Conservation (phyloP, 331 rosid genomes). For the Rhamnella rubrinervis region DNA sequence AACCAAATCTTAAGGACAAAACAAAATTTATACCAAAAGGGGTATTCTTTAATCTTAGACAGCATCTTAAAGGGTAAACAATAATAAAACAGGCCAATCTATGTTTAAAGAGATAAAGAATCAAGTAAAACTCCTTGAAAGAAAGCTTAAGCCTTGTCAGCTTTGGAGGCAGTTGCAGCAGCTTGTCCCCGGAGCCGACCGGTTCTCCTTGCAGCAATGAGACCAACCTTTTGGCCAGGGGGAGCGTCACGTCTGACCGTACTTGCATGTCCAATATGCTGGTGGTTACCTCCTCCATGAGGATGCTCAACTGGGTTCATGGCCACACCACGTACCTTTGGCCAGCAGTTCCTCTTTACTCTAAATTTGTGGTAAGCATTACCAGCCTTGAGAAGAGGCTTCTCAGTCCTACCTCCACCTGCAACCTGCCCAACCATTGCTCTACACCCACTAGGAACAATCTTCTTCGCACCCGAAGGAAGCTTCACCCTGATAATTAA, state of each 20-base stretch:
- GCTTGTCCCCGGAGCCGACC: constrained; percentile 43
- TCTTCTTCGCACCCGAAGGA: constrained; percentile 40
- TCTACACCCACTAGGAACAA: constrained; percentile 37
- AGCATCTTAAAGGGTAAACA: too few relatives aligned
- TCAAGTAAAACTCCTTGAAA: too few relatives aligned
- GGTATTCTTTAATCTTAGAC: too few relatives aligned
- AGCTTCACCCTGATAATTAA: constrained; percentile 1
- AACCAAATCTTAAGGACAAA: too few relatives aligned
- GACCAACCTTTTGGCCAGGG: constrained; percentile 45
- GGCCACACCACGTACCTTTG: constrained; percentile 42
- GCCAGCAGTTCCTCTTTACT: constrained; percentile 48
- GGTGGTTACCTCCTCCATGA: constrained; percentile 50
- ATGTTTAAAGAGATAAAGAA: too few relatives aligned
- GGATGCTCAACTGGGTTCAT: constrained; percentile 48
- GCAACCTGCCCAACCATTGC: constrained; percentile 46
- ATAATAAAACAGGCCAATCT: too few relatives aligned
- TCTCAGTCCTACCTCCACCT: constrained; percentile 45
- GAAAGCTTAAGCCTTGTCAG: background rate
- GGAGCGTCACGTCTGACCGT: constrained; percentile 37
- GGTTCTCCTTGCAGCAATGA: constrained; percentile 38
- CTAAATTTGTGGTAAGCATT: constrained; percentile 44
- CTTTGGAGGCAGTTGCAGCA: constrained; percentile 34
- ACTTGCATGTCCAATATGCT: constrained; percentile 40
- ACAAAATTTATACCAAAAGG: too few relatives aligned
- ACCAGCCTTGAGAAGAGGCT: constrained; percentile 43